phyloP scores from a whole-genome alignment of 768 basidiomycete species.

The Tricholomella constricta region DNA sequence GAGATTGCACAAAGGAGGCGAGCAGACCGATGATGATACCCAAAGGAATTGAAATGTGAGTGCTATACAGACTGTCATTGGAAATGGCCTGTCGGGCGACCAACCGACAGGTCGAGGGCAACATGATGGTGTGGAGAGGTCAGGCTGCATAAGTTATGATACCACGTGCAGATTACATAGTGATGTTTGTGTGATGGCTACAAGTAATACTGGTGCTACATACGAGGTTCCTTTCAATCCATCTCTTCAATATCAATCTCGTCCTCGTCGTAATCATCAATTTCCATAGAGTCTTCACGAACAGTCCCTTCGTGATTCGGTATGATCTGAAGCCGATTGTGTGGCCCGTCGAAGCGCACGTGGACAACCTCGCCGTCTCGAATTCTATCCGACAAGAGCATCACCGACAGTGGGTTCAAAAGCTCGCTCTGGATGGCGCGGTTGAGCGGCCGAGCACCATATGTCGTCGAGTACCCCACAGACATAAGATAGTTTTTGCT shows the following conservation, averaged over 20 bases:
- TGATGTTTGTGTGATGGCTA: not conserved
- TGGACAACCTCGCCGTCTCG: constrained; percentile 77
- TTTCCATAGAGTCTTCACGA: constrained; percentile 60
- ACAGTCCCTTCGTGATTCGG: constrained; percentile 77
- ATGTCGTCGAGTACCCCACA: constrained; percentile 76
- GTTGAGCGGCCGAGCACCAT: constrained; percentile 92
- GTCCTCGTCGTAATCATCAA: constrained; percentile 53
- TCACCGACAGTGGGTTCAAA: constrained; percentile 84
- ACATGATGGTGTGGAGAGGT: not conserved
- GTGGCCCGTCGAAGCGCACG: constrained; percentile 79
- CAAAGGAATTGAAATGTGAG: constrained; percentile 47
- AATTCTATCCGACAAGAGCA: constrained; percentile 82
- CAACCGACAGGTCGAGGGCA: constrained; percentile 12
- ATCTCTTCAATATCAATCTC: constrained; percentile 74
- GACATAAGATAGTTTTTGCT: constrained; percentile 78
- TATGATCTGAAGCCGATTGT: constrained; percentile 73
- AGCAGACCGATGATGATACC: constrained; percentile 68
- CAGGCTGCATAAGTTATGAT: not conserved
- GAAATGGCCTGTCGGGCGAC: constrained; percentile 5
- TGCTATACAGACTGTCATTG: constrained; percentile 17
- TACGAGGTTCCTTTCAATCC: constrained; percentile 33
- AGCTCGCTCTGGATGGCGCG: constrained; percentile 91
- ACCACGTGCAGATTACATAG: not conserved
- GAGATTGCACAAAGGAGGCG: constrained; percentile 85
- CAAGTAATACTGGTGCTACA: too few species aligned